Conservation (phyloP, 305 asterid genomes). For the Galium porrigens region DNA sequence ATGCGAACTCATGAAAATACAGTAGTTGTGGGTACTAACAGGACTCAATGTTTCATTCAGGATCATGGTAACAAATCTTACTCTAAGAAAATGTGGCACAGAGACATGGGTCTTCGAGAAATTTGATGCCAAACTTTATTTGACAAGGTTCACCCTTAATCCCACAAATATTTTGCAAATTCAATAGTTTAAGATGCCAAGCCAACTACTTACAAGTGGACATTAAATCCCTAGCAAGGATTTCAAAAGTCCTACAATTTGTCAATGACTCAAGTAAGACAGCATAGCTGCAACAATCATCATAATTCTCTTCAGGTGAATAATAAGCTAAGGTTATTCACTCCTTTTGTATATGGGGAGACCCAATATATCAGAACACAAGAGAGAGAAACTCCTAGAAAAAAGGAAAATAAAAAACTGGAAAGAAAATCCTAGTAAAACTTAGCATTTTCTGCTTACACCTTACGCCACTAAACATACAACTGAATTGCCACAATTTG, state of each 20-base stretch:
- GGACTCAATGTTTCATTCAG: neutral
- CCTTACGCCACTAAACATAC: neutral
- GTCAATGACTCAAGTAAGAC: neutral
- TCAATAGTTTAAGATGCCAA: neutral
- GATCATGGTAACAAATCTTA: neutral
- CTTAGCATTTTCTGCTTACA: neutral
- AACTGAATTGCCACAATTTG: neutral
- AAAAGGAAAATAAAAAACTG: neutral
- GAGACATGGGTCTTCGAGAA: neutral
- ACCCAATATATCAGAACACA: neutral
- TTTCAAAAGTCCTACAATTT: neutral
- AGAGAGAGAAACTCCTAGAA: neutral
- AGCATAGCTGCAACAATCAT: neutral
- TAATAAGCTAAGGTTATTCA: neutral
- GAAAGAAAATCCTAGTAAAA: neutral
- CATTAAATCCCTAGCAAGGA: neutral
- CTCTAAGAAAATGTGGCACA: neutral
- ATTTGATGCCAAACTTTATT: neutral
- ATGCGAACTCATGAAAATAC: neutral
- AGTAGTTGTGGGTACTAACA: neutral
- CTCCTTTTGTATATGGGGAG: neutral
- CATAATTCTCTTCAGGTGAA: conserved; percentile 2
- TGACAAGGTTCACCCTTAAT: neutral
- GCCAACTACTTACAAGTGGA: neutral
- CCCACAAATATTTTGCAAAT: neutral